These are phyloP conservation scores for Trichophyton equinum DNA, from an alignment of 2,329 filamentous ascomycete genomes.

Conservation along the genomic window DNA sequence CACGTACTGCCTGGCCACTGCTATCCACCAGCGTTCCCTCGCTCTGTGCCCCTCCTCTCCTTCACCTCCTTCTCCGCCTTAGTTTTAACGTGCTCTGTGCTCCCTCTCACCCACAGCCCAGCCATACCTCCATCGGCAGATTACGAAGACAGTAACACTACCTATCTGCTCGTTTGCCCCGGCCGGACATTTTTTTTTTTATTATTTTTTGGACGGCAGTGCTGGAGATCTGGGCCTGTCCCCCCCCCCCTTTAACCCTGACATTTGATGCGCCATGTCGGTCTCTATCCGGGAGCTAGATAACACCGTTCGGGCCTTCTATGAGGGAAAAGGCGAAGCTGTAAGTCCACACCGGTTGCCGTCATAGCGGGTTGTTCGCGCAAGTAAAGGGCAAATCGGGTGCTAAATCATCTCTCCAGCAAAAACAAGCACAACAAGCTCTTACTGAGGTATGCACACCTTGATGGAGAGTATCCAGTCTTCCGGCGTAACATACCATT, in stretches of 20 bases:
- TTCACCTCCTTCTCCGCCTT: neutral
- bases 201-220: neutral
- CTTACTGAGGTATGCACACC: slow-evolving; percentile 66
- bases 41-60: neutral
- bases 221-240: neutral
- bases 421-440: slow-evolving; percentile 89
- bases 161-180: neutral
- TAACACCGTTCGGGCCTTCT: slow-evolving; percentile 90
- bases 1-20: neutral
- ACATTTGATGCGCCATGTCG: slow-evolving; percentile 39
- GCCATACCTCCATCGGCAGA: neutral
- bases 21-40: neutral
- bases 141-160: neutral
- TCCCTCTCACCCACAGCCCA: neutral
- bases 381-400: neutral
- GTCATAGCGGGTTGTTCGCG: neutral
- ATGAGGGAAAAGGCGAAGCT: slow-evolving; percentile 88
- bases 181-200: neutral
- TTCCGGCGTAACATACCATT: slow-evolving; percentile 12
- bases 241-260: neutral
- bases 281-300: slow-evolving; percentile 86
- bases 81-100: neutral
- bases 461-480: slow-evolving; percentile 11
- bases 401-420: slow-evolving; percentile 44
- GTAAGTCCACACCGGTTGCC: slow-evolving; percentile 41